These are phyloP conservation scores for Colletotrichum falcatum DNA, from an alignment of 2,329 filamentous ascomycete genomes.

Conservation along the genomic window DNA sequence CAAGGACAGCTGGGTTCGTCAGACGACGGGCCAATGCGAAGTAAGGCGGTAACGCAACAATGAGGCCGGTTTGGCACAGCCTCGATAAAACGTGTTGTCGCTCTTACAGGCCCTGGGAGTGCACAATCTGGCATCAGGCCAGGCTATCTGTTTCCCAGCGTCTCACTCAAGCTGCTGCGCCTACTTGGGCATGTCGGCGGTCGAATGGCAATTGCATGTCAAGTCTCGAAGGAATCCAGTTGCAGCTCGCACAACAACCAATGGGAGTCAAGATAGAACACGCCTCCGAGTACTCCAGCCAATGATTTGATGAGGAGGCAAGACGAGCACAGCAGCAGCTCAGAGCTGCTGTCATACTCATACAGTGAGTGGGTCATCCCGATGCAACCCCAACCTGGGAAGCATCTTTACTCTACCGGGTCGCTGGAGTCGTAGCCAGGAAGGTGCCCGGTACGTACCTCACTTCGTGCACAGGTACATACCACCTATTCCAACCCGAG, in stretches of 20 bases:
- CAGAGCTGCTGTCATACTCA: constrained; percentile 10
- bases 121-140: neutral
- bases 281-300: constrained; percentile 24
- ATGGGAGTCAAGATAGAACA: constrained; percentile 5
- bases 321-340: constrained; percentile 3
- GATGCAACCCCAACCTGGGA: constrained; percentile 19
- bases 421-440: constrained; percentile 25
- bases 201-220: constrained; percentile 3
- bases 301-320: constrained; percentile 10
- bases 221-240: constrained; percentile 20
- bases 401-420: constrained; percentile 23
- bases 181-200: constrained; percentile 1
- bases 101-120: neutral
- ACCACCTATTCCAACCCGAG: too few species aligned
- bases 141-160: neutral
- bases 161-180: constrained; percentile 14
- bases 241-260: constrained; percentile 31
- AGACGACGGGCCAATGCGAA: neutral
- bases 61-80: neutral
- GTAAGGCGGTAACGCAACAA: neutral
- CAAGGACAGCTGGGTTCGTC: neutral
- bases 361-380: constrained; percentile 11
- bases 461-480: too few species aligned
- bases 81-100: neutral
- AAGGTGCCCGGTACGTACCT: neutral